Conservation (phyloP, 495 filamentous ascomycete species). For the Cercophora scortea region DNA sequence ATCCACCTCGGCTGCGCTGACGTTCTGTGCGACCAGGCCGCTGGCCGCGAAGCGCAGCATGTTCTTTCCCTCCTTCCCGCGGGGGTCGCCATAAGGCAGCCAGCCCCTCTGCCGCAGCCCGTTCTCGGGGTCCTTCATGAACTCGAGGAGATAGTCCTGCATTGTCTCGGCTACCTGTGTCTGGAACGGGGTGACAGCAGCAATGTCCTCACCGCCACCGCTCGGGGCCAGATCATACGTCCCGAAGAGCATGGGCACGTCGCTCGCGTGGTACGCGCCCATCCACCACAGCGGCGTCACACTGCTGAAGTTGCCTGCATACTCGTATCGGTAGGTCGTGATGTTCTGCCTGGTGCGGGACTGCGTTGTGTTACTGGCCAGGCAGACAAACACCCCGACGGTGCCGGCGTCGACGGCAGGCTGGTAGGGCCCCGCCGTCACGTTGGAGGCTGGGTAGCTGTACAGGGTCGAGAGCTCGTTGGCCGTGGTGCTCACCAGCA, state of each 20-base stretch:
- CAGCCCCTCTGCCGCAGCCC: constrained; percentile 19
- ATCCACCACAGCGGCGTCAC: constrained; percentile 35
- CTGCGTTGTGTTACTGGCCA: constrained; percentile 27
- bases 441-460: constrained; percentile 22
- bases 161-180: constrained; percentile 27
- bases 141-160: constrained; percentile 37
- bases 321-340: constrained; percentile 44
- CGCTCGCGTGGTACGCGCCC: constrained; percentile 44
- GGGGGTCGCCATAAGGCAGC: constrained; percentile 7
- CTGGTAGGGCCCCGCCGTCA: constrained; percentile 26
- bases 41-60: constrained; percentile 13
- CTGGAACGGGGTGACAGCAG: constrained; percentile 22
- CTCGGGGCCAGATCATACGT: constrained; percentile 13
- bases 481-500: constrained; percentile 33
- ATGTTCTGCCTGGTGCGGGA: constrained; percentile 14
- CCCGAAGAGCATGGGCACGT: constrained; percentile 41
- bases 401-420: constrained; percentile 23
- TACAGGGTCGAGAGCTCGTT: constrained; percentile 34
- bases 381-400: constrained; percentile 25
- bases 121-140: constrained; percentile 32
- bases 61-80: constrained; percentile 1
- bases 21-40: constrained; percentile 2
- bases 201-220: neutral
- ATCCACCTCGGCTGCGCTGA: constrained; percentile 12
- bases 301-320: constrained; percentile 40